Conservation (phyloP, 208 protist genomes). For the Leptomonas pyrrhocoris region DNA sequence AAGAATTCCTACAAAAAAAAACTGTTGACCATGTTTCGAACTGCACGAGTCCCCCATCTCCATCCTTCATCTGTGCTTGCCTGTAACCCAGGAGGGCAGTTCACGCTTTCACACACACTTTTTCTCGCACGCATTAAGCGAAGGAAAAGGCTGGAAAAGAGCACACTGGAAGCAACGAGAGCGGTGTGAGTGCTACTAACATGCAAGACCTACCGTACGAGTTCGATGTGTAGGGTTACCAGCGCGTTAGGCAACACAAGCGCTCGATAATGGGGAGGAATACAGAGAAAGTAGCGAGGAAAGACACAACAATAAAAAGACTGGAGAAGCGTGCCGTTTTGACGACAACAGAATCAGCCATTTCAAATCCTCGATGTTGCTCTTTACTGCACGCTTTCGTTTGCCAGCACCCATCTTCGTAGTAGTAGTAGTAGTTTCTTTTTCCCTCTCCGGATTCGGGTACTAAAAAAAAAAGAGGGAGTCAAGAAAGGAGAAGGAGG, state of each 20-base stretch:
- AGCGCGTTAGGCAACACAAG: neutral
- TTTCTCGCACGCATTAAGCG: neutral
- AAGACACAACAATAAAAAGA: conserved; percentile 4
- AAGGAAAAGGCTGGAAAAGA: neutral
- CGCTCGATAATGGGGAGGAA: neutral
- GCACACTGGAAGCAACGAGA: neutral
- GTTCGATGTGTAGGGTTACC: neutral
- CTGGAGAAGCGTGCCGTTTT: conserved; percentile 8
- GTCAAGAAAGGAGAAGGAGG: neutral
- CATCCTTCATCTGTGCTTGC: neutral
- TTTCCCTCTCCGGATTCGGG: neutral
- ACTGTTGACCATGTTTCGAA: neutral
- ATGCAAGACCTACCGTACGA: neutral
- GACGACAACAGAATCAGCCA: conserved; percentile 5
- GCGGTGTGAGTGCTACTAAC: neutral
- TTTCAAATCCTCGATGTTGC: neutral
- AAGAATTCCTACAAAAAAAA: conserved; percentile 5
- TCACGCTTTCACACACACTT: neutral
- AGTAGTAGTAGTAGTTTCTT: too few species aligned
- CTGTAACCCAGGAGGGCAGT: neutral
- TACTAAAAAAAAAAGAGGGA: neutral
- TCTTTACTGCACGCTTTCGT: neutral
- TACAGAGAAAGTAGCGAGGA: conserved; percentile 13
- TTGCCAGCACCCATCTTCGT: neutral
- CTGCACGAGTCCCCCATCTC: neutral